These are phyloP conservation scores for Pseudomonodictys pantanalensis DNA, from an alignment of 495 filamentous ascomycete genomes.

Conservation along the genomic window DNA sequence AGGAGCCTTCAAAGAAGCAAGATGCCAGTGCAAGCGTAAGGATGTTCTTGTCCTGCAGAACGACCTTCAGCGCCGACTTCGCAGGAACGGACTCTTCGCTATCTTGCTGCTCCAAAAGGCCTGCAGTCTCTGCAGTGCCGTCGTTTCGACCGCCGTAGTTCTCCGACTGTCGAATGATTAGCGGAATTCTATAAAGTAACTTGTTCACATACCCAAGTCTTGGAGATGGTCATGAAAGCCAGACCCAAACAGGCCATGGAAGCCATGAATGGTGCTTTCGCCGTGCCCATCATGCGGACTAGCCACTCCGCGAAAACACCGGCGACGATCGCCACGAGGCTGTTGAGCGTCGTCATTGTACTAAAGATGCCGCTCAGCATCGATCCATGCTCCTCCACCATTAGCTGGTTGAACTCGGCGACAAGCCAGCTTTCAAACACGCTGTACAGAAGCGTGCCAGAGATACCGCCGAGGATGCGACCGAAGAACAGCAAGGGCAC, in stretches of 20 bases:
- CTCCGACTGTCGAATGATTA: conserved; percentile 36
- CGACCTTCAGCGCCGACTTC: neutral
- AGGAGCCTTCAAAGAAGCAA: conserved; percentile 56
- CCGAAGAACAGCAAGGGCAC: conserved; percentile 48
- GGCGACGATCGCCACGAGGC: conserved; percentile 50
- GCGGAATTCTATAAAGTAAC: conserved; percentile 12
- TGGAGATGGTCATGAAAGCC: conserved; percentile 26
- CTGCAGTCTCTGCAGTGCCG: neutral
- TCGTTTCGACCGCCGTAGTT: conserved; percentile 44
- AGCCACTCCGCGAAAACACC: conserved; percentile 46
- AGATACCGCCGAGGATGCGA: conserved; percentile 53
- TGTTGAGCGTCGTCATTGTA: conserved; percentile 51
- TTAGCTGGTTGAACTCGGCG: conserved; percentile 44
- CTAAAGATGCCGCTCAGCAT: conserved; percentile 46
- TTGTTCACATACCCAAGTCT: conserved; percentile 48
- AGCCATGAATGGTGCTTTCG: conserved; percentile 52
- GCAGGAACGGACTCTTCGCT: neutral
- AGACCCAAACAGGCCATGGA: conserved; percentile 42
- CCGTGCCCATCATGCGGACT: conserved; percentile 44
- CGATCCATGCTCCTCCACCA: conserved; percentile 40
- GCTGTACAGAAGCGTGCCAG: conserved; percentile 54
- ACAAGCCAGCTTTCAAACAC: conserved; percentile 62
- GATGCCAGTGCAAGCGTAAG: conserved; percentile 49
- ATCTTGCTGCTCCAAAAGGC: neutral
- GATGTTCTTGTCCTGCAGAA: conserved; percentile 41